These are phyloP conservation scores for Aspergillus panamensis DNA, from an alignment of 495 filamentous ascomycete genomes.

Conservation along the genomic window DNA sequence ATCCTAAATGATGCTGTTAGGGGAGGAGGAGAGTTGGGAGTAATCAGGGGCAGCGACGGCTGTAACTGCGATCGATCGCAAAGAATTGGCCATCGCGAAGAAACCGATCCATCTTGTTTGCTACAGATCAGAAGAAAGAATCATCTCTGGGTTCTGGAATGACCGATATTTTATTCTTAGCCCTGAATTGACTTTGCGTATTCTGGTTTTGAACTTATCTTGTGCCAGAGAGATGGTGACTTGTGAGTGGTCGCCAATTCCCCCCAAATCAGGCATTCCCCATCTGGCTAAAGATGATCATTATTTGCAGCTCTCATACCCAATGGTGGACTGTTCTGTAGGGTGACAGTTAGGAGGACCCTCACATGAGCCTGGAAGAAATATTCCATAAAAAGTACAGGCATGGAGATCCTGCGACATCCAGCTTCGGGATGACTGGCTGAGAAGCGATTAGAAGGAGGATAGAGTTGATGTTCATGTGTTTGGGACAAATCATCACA, in stretches of 20 bases:
- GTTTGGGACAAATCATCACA: no score
- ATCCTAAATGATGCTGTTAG: no score
- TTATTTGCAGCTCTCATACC: slow-evolving; percentile 2
- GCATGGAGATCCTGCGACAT: background rate
- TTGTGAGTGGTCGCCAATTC: background rate
- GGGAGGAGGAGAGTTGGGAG: background rate
- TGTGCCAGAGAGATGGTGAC: background rate
- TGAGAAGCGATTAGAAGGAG: background rate
- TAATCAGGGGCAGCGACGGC: background rate
- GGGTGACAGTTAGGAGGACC: background rate
- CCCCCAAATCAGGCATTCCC: background rate
- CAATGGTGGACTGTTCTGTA: background rate
- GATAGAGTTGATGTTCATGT: background rate
- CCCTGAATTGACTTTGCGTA: background rate
- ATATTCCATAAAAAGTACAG: background rate
- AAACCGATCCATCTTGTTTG: background rate
- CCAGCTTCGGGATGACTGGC: background rate
- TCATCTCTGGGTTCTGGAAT: background rate
- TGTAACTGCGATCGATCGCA: background rate
- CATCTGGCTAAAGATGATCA: slow-evolving; percentile 7
- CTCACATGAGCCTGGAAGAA: background rate
- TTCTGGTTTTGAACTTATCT: background rate
- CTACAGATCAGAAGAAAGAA: background rate
- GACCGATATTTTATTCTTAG: background rate
- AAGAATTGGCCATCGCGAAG: background rate